Evolutionary conservation across 2,329 filamentous ascomycete species (phyloP).

Genomic region (Fusarium sarcochroum): DNA sequence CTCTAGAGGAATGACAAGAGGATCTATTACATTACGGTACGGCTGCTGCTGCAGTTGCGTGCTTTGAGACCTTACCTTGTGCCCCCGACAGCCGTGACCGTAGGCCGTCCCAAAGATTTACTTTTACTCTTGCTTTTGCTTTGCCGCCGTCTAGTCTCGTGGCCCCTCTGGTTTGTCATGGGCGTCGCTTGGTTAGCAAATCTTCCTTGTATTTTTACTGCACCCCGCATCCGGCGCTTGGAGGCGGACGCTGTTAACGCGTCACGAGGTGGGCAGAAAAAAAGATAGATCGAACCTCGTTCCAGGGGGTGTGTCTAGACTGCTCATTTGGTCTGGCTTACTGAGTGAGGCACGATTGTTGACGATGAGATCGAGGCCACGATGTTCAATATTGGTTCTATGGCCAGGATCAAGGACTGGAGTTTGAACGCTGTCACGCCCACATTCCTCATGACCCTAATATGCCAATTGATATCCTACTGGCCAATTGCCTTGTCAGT

Average conservation of each 20-base stretch:
- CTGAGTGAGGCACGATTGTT: constrained; percentile 23
- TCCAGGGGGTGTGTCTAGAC: constrained; percentile 32
- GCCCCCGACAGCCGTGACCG: constrained; percentile 16
- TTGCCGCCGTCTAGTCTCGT: constrained; percentile 39
- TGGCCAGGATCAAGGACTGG: constrained; percentile 5
- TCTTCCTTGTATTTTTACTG: constrained; percentile 40
- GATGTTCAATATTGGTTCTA: constrained; percentile 24
- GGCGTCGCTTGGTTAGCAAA: constrained; percentile 47
- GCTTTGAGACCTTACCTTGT: constrained; percentile 24
- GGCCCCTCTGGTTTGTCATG: constrained; percentile 48
- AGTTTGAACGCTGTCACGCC: constrained; percentile 12
- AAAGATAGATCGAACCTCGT: constrained; percentile 28
- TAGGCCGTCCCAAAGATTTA: constrained; percentile 9
- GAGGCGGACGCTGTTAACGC: constrained; percentile 41
- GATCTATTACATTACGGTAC: constrained; percentile 33
- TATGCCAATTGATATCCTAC: constrained; percentile 6
- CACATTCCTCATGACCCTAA: constrained; percentile 15
- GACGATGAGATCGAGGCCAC: constrained; percentile 20
- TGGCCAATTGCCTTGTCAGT: constrained; percentile 4
- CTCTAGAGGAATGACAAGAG: constrained; percentile 33
- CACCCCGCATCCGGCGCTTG: constrained; percentile 50
- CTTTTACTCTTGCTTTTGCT: constrained; percentile 13
- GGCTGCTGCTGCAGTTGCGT: constrained; percentile 32
- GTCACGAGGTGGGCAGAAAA: constrained; percentile 48
- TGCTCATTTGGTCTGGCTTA: constrained; percentile 5